Conservation (phyloP, 129 eudicot species). For the Centrapalus pauciflorus region DNA sequence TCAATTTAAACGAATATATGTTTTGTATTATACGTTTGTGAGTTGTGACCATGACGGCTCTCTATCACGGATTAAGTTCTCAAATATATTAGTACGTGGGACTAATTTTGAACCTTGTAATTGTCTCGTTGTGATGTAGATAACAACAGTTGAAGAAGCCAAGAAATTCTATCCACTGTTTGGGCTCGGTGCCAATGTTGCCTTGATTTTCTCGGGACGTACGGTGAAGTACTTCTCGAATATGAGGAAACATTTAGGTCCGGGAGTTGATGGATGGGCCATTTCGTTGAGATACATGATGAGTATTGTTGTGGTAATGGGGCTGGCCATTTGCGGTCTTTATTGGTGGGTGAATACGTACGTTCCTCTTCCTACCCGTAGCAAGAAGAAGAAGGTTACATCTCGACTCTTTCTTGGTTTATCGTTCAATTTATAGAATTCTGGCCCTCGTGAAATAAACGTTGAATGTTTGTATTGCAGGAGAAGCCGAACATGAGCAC, state of each 20-base stretch:
- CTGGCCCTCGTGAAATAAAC: neutral
- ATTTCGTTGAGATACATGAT: conserved; percentile 90
- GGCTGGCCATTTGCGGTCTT: conserved; percentile 67
- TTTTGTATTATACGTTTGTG: too few species aligned
- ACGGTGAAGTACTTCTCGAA: conserved; percentile 96
- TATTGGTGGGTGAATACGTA: conserved; percentile 97
- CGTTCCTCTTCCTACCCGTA: conserved; percentile 90
- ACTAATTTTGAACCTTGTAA: neutral
- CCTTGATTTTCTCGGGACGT: conserved; percentile 94
- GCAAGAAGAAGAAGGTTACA: conserved; percentile 93
- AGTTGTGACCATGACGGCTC: too few species aligned
- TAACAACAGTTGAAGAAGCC: conserved; percentile 97
- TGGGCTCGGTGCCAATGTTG: conserved; percentile 97
- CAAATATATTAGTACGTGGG: neutral
- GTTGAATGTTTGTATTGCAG: conserved; percentile 34
- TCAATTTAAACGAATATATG: too few species aligned
- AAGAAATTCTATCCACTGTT: conserved; percentile 89
- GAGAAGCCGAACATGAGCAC: conserved; percentile 95
- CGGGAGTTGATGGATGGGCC: conserved; percentile 99
- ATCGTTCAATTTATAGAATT: neutral
- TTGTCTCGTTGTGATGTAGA: conserved; percentile 45
- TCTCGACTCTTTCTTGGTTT: neutral
- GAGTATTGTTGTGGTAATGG: conserved; percentile 95
- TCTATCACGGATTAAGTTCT: neutral
- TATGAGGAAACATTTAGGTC: conserved; percentile 70